These are phyloP conservation scores for Psidium friedrichsthalianum DNA, from an alignment of 345 rosid genomes.

Conservation along the genomic window DNA sequence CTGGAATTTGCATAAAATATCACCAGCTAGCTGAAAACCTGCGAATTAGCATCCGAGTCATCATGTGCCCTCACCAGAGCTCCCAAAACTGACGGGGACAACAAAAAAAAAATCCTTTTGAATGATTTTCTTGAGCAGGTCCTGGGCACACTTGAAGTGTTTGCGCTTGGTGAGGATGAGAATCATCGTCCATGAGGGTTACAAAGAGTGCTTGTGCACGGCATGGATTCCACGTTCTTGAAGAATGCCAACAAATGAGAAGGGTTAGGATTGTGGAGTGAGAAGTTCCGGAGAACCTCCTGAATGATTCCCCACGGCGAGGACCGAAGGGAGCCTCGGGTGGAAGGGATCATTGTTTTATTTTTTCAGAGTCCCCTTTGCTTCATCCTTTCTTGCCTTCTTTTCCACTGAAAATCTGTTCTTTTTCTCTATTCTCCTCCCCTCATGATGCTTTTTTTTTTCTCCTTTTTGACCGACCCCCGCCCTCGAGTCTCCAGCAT, in stretches of 20 bases:
- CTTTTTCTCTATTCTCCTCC: too few species aligned
- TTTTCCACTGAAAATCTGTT: too few species aligned
- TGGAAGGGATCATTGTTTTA: too few species aligned
- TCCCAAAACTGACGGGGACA: constrained; percentile 55
- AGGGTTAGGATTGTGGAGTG: constrained; percentile 18
- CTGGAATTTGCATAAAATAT: constrained; percentile 47
- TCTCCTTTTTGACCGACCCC: too few species aligned
- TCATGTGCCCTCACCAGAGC: constrained; percentile 39
- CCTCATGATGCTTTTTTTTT: too few species aligned
- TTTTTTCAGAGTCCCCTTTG: too few species aligned
- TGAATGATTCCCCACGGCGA: constrained; percentile 30
- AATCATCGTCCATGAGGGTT: constrained; percentile 78
- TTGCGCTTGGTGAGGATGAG: constrained; percentile 46
- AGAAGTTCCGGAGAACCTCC: constrained; percentile 43
- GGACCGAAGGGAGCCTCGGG: constrained; percentile 18
- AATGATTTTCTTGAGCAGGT: constrained; percentile 69
- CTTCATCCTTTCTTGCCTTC: too few species aligned
- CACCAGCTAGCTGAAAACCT: constrained; percentile 77
- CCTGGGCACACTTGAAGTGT: constrained; percentile 70
- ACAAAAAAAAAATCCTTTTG: constrained; percentile 56
- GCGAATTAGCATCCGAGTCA: constrained; percentile 59
- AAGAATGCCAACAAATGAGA: constrained; percentile 50
- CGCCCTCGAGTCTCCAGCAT: too few species aligned
- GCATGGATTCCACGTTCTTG: constrained; percentile 37
- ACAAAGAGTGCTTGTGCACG: constrained; percentile 41